Evolutionary conservation across 2,329 filamentous ascomycete genomes (phyloP), one percentile per base, ranked within the genome.

Genomic region (Rutstroemia sp.): DNA sequence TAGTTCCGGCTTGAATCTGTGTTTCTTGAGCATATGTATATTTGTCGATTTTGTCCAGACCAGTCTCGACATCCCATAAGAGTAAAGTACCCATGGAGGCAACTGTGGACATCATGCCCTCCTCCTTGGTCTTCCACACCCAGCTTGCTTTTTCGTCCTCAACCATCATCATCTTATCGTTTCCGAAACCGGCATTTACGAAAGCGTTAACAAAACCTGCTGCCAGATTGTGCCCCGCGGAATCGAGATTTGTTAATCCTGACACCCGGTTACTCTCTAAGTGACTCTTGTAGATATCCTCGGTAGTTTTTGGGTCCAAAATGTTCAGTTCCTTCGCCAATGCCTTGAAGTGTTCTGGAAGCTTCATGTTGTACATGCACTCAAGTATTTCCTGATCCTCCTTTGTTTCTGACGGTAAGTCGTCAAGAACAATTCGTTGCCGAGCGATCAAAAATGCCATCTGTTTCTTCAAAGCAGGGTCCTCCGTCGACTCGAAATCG

Each of bases 211-310:
- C 95, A 64, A 99, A 97, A 4, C 87, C 91, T 54, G 92, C 94
- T 4, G 94, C 92, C 59, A 99, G 80, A 68, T 99, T 99, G 76
- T 99, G 92, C 65, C 91, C 83, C 30, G 92, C 92, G 9, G 94
- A 99, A 70, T 99, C 94, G 48, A 95, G 83, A 69, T 96, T 96
- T 10, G 92, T 96, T 74, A 96, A 82, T 38, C 91, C 92, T 23
- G 90, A 89, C 53, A 95, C 94, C 60, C 95, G 84, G 66, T 87
- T 95, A 75, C 89, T 97, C 74, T 99, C 94, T 5, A 99, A 81
- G 73, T 99, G 94, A 69, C 91, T 96, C 78, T 99, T 99, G 81
- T 99, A 99, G 67, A 99, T 99, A 67, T 99, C 95, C 70, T 99
- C 94, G 0, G 92, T 95, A 45, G 89, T 89, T 77, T 96, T 97